Percentiles rank a stretch among this genome's conserved stretches.
Evolutionary conservation across 78 protist genomes (phyloP).

Genomic region (Dictyostelium brefeldianum): DNA sequence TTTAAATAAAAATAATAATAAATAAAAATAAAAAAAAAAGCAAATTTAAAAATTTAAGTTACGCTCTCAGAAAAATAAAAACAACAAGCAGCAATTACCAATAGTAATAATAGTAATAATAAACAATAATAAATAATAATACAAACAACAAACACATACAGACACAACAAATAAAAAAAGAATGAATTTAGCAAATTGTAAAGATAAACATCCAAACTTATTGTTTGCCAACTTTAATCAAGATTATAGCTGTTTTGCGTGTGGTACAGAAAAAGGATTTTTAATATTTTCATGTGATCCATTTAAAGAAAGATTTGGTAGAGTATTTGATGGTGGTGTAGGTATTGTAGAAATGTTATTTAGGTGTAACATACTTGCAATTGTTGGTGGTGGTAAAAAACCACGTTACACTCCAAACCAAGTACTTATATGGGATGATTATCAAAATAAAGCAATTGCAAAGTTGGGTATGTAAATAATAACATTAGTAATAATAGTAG

Average conservation of each 20-base stretch:
- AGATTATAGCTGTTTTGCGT: conserved; percentile 95
- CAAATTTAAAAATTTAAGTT: too few species aligned
- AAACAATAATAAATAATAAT: too few species aligned
- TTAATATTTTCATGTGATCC: conserved; percentile 96
- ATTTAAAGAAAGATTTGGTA: conserved; percentile 91
- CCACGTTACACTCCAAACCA: conserved; percentile 94
- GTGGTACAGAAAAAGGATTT: conserved; percentile 95
- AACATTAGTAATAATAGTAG: too few species aligned
- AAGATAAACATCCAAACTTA: conserved; percentile 67
- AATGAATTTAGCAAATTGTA: conserved; percentile 68
- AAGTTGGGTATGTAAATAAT: conserved; percentile 86
- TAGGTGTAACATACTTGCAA: conserved; percentile 97
- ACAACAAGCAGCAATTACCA: too few species aligned
- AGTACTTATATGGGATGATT: conserved; percentile 97
- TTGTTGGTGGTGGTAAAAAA: conserved; percentile 97
- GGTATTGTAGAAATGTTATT: conserved; percentile 98
- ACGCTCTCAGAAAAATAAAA: too few species aligned
- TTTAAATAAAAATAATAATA: too few species aligned
- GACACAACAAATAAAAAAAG: too few species aligned
- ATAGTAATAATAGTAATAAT: too few species aligned
- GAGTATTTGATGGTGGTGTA: conserved; percentile 96
- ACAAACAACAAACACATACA: too few species aligned
- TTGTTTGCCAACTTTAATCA: conserved; percentile 83
- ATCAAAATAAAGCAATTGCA: conserved; percentile 87
- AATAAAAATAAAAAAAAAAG: too few species aligned